Conservation (phyloP, 2,329 filamentous ascomycete genomes). For the Gliomastix tumulicola region DNA sequence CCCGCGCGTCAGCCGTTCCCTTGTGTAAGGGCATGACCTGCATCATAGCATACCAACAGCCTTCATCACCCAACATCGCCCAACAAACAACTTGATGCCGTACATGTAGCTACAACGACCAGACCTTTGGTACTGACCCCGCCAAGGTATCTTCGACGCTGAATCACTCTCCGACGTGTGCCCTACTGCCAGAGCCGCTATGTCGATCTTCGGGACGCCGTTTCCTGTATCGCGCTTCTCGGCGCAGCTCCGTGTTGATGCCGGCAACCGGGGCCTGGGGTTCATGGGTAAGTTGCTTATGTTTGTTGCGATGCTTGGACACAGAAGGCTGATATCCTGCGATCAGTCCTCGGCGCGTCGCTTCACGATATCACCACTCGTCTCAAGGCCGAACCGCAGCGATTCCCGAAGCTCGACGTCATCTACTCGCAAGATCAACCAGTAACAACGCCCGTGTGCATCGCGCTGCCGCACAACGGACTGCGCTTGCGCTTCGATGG, state of each 20-base stretch:
- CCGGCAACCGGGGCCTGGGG: slow-evolving; percentile 57
- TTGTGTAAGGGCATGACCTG: too few relatives aligned
- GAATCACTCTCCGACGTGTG: too few relatives aligned
- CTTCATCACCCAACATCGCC: too few relatives aligned
- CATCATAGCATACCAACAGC: too few relatives aligned
- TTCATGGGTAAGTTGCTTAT: slow-evolving; percentile 36
- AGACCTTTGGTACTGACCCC: too few relatives aligned
- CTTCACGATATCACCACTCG: slow-evolving; percentile 84
- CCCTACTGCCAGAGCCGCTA: too few relatives aligned
- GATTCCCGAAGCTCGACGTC: slow-evolving; percentile 77
- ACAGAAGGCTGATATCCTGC: not conserved
- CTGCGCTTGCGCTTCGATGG: slow-evolving; percentile 89
- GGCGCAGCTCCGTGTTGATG: slow-evolving; percentile 61
- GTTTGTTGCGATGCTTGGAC: not conserved
- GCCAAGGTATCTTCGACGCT: too few relatives aligned
- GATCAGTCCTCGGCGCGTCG: slow-evolving; percentile 75
- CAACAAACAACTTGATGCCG: too few relatives aligned
- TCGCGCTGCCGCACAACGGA: slow-evolving; percentile 78
- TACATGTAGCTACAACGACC: too few relatives aligned
- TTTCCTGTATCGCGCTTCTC: slow-evolving; percentile 39
- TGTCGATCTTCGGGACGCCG: not conserved
- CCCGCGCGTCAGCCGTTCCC: too few relatives aligned
- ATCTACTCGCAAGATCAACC: slow-evolving; percentile 72
- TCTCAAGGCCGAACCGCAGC: slow-evolving; percentile 78
- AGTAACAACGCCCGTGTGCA: slow-evolving; percentile 64